These are phyloP conservation scores for Pythium coloratum DNA, from an alignment of 352 stramenopile genomes.

Conservation along the genomic window DNA sequence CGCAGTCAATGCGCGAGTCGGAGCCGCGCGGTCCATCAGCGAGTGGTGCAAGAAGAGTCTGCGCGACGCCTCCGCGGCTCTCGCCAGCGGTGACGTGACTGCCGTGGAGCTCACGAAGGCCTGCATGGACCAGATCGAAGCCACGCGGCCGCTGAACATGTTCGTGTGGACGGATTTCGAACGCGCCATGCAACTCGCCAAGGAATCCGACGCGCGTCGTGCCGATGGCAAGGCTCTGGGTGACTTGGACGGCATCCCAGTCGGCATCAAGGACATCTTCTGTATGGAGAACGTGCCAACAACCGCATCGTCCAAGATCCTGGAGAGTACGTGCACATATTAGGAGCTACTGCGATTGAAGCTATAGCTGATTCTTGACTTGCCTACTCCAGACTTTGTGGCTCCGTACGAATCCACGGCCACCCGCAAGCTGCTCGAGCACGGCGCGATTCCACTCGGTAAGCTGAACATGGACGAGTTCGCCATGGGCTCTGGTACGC, in stretches of 20 bases:
- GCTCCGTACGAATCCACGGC: conserved; percentile 89
- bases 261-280: conserved; percentile 97
- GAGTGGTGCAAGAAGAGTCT: conserved; percentile 70
- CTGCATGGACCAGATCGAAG: conserved; percentile 77
- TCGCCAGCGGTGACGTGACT: conserved; percentile 48
- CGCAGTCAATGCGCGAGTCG: conserved; percentile 3
- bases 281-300: conserved; percentile 90
- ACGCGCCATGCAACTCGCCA: conserved; percentile 62
- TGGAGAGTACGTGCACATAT: conserved; percentile 45
- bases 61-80: conserved; percentile 46
- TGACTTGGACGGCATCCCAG: conserved; percentile 93
- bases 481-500: conserved; percentile 96
- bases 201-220: conserved; percentile 78
- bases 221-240: conserved; percentile 37
- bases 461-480: conserved; percentile 99
- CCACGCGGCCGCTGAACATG: conserved; percentile 74
- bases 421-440: conserved; percentile 80
- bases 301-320: conserved; percentile 88
- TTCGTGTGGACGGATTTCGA: conserved; percentile 78
- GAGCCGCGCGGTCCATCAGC: conserved; percentile 31
- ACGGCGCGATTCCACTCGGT: conserved; percentile 92
- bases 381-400: conserved; percentile 58
- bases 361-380: background rate
- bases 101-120: conserved; percentile 61
- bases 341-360: background rate